Evolutionary conservation across 805 yeast genomes (phyloP), one percentile per base, ranked within the genome.

Genomic region (Cyberlindnera mississippiensis): DNA sequence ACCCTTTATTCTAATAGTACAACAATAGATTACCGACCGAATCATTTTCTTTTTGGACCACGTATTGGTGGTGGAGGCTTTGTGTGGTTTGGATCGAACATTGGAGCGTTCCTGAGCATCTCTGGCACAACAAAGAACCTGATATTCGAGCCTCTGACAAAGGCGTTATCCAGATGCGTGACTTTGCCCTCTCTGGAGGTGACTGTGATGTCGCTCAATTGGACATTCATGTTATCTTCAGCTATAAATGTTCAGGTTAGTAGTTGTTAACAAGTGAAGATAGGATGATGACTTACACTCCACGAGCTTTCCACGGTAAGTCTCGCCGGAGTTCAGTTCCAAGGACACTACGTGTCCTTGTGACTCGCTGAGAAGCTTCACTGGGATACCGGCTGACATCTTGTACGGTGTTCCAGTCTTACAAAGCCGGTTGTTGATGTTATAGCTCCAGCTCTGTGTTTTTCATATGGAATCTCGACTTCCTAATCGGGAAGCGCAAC

Each of bases 211-310:
- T 91, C 96, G 49, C 77, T 69, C 37, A 91, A 63, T 46, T 90
- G 95, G 19, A 91, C 78, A 60, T 91, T 91, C 98, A 91, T 93
- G 62, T 84, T 90, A 56, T 91, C 98, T 64, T 91, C 96, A 15
- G 51, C 51, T 48, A 28, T 38, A 5, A 3, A 11, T n/a, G 14
- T 26, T 5, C 24, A 18, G 4, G 48, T 48, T 48, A 48, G 50
- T 40, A 39, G n/a, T n/a, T n/a, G n/a, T n/a, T n/a, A n/a, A n/a
- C n/a, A n/a, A n/a, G n/a, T n/a, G n/a, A n/a, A 15, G 17, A 16
- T 13, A 35, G 34, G 29, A 37, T 17, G 9, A n/a, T n/a, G 3
- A 46, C 50, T 41, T 32, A 62, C 83, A 82, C 56, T 85, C 96
- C 4, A 83, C 60, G 35, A 91, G 72, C 59, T 84, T 88, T 2